Conservation (phyloP, 1,284 basidiomycete species). For the Ceratobasidium sp. region DNA sequence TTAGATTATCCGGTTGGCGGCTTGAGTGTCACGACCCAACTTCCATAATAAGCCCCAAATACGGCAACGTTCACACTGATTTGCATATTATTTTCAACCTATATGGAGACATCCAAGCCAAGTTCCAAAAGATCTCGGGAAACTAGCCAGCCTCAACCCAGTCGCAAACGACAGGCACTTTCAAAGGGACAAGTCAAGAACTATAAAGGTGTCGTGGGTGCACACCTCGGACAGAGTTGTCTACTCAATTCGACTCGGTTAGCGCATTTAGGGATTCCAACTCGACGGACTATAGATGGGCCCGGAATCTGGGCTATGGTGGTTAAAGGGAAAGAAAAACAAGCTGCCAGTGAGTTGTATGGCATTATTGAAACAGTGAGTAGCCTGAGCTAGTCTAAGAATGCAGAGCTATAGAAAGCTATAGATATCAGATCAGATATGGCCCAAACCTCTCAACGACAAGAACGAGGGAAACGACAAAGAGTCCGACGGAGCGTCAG, state of each 20-base stretch:
- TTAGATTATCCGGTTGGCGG: no score
- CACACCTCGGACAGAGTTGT: not conserved
- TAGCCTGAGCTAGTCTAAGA: slow-evolving; percentile 25
- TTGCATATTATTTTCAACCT: not conserved
- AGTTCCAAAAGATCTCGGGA: not conserved
- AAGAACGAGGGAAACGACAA: slow-evolving; percentile 47
- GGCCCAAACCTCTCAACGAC: slow-evolving; percentile 57
- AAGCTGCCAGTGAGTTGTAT: slow-evolving; percentile 74
- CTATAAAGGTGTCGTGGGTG: slow-evolving; percentile 3
- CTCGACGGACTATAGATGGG: slow-evolving; percentile 63
- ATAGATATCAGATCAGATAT: slow-evolving; percentile 72
- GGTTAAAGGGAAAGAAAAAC: slow-evolving; percentile 79
- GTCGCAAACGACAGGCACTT: slow-evolving; percentile 20
- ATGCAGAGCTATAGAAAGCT: not conserved
- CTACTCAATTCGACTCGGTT: not conserved
- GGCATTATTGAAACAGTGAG: slow-evolving; percentile 77
- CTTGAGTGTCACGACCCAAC: no score
- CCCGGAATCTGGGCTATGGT: slow-evolving; percentile 84
- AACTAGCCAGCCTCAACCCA: not conserved
- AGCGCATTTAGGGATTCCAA: slow-evolving; percentile 19
- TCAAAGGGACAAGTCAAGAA: slow-evolving; percentile 33
- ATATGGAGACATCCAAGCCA: not conserved
- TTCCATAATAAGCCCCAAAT: no score
- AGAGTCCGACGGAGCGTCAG: slow-evolving; percentile 39
- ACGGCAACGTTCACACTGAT: no score